Evolutionary conservation across 176 grass and related monocot genomes (phyloP), one percentile per base, ranked within the genome.

Genomic region (Cenchrus fungigraminus): DNA sequence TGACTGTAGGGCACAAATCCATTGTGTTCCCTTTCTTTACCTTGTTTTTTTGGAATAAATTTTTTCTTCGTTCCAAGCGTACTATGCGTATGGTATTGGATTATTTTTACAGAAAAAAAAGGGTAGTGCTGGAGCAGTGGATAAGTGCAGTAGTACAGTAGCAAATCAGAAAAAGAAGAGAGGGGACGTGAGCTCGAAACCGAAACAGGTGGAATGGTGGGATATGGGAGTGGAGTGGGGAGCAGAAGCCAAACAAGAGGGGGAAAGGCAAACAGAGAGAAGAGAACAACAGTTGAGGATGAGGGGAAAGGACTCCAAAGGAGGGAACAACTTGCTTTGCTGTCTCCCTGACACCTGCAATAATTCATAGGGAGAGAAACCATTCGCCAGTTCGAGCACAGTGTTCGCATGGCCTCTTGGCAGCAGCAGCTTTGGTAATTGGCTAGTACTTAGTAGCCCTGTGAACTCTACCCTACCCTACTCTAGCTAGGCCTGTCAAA

Each of bases 331-430:
- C 16, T 40, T 82, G 83, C 83, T 90, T 86, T 82, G 88, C 83
- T 86, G 88, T 77, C 88, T 85, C 88, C 88, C 83, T 86, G 78
- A 90, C 88, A 90, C 78, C 88, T 13, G 78, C 83, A 90, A 90
- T 90, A 57, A 90, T 86, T 52, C 62, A 56, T 17, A 64, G 10
- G 34, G 47, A 12, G 28, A 20, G 62, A 47, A 4, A n/a, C 56
- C 56, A 54, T 54, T 11, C 53, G 17, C 17, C 54, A 5, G 57
- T 60, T n/a, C 19, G 69, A 47, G 68, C 12, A 40, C n/a, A 58
- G 56, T n/a, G 55, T 8, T 58, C 17, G 8, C 12, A 8, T 6
- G 13, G 14, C 25, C 25, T 25, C 25, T 25, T 25, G 25, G 25
- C 25, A 25, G 25, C 25, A 25, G 25, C 3, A 14, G 15, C 53